phyloP scores from a whole-genome alignment of 768 basidiomycete genomes.

The Paxillus rubicundulus region DNA sequence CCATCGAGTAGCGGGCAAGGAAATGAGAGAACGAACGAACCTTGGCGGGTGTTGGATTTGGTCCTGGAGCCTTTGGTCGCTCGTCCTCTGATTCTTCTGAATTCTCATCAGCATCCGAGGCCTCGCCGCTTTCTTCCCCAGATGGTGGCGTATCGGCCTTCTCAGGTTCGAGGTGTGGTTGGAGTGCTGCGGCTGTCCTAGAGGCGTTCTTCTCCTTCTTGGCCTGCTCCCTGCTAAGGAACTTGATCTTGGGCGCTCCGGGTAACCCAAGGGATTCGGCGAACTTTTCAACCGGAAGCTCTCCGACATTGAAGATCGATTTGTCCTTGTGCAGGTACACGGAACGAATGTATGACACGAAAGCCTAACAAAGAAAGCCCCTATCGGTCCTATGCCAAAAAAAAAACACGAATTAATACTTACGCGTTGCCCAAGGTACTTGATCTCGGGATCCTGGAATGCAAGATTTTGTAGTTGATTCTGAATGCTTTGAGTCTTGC shows the following conservation, averaged over 20 bases:
- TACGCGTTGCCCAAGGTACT: conserved; percentile 92
- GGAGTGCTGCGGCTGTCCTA: conserved; percentile 39
- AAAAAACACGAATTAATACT: conserved; percentile 23
- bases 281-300: conserved; percentile 78
- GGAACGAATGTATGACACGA: conserved; percentile 93
- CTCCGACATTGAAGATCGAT: conserved; percentile 80
- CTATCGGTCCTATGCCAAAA: background rate
- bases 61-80: background rate
- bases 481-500: conserved; percentile 81
- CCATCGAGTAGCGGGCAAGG: background rate
- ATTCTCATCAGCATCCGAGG: conserved; percentile 18
- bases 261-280: conserved; percentile 91
- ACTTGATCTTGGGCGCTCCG: conserved; percentile 94
- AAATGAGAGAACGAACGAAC: conserved; percentile 29
- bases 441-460: conserved; percentile 95
- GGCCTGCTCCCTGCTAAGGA: conserved; percentile 63
- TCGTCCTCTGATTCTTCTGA: conserved; percentile 28
- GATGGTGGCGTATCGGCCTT: conserved; percentile 11
- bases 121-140: conserved; percentile 17
- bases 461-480: conserved; percentile 90
- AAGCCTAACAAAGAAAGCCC: conserved; percentile 56
- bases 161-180: conserved; percentile 30
- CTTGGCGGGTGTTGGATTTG: conserved; percentile 29
- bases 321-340: conserved; percentile 94
- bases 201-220: conserved; percentile 78